Evolutionary conservation across 2,329 filamentous ascomycete genomes (phyloP).

Genomic region (Remersonia thermophila): DNA sequence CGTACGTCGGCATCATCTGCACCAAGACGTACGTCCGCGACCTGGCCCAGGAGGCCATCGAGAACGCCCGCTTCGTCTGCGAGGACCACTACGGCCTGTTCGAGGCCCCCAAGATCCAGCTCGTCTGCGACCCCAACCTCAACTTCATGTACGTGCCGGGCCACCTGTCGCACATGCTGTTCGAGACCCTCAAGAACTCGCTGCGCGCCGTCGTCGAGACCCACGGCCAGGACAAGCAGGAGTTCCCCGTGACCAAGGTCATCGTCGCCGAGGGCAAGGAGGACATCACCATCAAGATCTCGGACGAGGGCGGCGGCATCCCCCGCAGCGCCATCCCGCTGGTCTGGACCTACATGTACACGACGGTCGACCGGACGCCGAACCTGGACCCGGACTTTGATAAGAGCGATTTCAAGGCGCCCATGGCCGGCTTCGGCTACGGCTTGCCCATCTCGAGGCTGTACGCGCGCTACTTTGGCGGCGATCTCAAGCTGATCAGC

Average conservation of each 20-base stretch:
- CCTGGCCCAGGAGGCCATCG: conserved; percentile 90
- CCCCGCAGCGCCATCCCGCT: conserved; percentile 84
- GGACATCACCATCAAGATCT: conserved; percentile 98
- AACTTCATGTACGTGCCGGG: conserved; percentile 99
- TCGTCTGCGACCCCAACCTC: conserved; percentile 86
- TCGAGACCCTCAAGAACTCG: conserved; percentile 98
- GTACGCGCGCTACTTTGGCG: conserved; percentile 94
- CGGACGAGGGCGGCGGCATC: conserved; percentile 92
- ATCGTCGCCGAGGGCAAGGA: conserved; percentile 96
- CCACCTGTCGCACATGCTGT: conserved; percentile 98
- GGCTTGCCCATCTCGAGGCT: conserved; percentile 86
- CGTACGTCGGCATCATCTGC: conserved; percentile 97
- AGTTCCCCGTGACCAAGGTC: conserved; percentile 92
- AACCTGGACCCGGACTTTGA: conserved; percentile 95
- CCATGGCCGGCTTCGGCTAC: conserved; percentile 99
- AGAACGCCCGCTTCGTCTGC: conserved; percentile 97
- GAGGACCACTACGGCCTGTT: conserved; percentile 98
- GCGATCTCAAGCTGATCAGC: conserved; percentile 92
- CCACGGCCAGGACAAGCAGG: conserved; percentile 87
- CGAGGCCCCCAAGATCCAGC: conserved; percentile 89
- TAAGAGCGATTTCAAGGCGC: conserved; percentile 97
- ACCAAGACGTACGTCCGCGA: conserved; percentile 96
- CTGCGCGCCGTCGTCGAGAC: conserved; percentile 91
- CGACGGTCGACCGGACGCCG: conserved; percentile 90
- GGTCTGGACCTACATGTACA: conserved; percentile 99